Conservation (phyloP, 148 eudicot genomes). For the Camellia sinensis region DNA sequence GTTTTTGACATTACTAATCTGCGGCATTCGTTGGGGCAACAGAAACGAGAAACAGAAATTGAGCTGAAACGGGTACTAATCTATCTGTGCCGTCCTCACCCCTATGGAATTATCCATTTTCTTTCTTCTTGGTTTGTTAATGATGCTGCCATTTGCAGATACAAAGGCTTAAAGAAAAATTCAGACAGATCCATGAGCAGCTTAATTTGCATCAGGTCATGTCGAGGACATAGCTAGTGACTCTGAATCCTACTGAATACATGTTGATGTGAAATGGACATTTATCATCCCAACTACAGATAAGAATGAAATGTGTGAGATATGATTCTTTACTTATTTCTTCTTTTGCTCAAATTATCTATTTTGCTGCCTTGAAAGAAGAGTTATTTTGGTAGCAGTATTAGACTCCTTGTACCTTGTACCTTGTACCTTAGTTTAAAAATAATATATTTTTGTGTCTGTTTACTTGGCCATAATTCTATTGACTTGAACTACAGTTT, state of each 20-base stretch:
- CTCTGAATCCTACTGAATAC: neutral
- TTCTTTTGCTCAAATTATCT: conserved; percentile 1
- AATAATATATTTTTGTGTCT: neutral
- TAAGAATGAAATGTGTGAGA: neutral
- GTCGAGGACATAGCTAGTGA: conserved; percentile 13
- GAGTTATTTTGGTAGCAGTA: neutral
- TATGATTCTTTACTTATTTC: conserved; percentile 20
- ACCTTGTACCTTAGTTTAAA: neutral
- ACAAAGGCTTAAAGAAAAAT: conserved; percentile 77
- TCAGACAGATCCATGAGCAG: conserved; percentile 69
- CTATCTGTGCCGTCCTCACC: neutral
- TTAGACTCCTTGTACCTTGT: neutral
- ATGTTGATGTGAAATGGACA: neutral
- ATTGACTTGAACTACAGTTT: neutral
- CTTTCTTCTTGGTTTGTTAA: neutral
- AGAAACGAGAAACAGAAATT: conserved; percentile 70
- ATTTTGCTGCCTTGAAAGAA: neutral
- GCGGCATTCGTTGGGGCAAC: conserved; percentile 63
- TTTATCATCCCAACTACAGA: neutral
- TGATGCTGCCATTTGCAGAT: conserved; percentile 46
- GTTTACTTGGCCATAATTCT: neutral
- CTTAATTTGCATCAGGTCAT: conserved; percentile 43
- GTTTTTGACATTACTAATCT: conserved; percentile 67
- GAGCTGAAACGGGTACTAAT: conserved; percentile 67
- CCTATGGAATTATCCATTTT: neutral